Percentiles rank a stretch among this genome's conserved stretches.
These are phyloP conservation scores for Oidiodendron maius DNA, from an alignment of 495 filamentous ascomycete species.

Conservation along the genomic window DNA sequence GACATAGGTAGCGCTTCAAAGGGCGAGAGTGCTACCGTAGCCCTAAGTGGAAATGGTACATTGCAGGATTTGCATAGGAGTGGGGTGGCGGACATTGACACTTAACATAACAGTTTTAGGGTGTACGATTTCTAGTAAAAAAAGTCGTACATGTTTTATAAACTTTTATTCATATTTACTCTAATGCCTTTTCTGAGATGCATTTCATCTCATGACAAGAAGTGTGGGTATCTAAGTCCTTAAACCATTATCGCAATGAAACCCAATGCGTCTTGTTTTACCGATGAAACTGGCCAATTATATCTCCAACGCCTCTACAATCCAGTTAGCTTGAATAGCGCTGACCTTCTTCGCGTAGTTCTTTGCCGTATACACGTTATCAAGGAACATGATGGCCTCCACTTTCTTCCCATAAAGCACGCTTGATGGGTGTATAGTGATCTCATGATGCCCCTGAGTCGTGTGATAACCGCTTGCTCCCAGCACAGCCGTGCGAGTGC, in stretches of 20 bases:
- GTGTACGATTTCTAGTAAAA: not conserved
- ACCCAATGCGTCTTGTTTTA: no score
- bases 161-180: no score
- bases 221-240: not conserved
- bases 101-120: not conserved
- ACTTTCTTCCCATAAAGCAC: constrained; percentile 79
- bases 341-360: constrained; percentile 89
- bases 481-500: constrained; percentile 74
- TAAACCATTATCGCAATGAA: no score
- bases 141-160: no score
- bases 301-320: constrained; percentile 45
- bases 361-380: constrained; percentile 90
- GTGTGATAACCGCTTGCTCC: constrained; percentile 80
- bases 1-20: constrained; percentile 18
- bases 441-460: constrained; percentile 72
- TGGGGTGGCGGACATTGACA: constrained; percentile 7
- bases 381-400: constrained; percentile 93
- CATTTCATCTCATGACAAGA: no score
- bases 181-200: no score
- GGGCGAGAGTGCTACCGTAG: constrained; percentile 2
- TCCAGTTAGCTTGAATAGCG: constrained; percentile 82
- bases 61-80: constrained; percentile 13
- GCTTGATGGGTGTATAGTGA: constrained; percentile 86
- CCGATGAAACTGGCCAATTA: not conserved
- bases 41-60: constrained; percentile 1